Evolutionary conservation across 1,284 basidiomycete genomes (phyloP).

Genomic region (Singerocomus rubriflavus): DNA sequence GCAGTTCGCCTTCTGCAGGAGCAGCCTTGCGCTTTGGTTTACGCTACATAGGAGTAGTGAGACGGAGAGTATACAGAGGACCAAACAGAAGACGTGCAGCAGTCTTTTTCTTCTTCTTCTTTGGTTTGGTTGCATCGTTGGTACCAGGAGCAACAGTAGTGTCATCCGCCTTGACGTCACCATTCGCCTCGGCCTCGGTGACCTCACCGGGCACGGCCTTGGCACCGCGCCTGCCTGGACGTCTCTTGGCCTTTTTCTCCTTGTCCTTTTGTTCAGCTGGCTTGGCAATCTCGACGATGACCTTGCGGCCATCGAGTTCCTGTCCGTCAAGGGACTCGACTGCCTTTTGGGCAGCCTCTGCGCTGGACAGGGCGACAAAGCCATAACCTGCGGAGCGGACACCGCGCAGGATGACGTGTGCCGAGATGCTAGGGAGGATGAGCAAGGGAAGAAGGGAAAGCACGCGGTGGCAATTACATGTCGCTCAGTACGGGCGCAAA

Average conservation of each 20-base stretch:
- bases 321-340: slow-evolving; percentile 83
- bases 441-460: slow-evolving; percentile 14
- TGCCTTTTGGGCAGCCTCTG: slow-evolving; percentile 82
- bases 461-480: slow-evolving; percentile 55
- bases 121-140: slow-evolving; percentile 65
- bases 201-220: slow-evolving; percentile 83
- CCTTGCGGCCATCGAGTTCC: slow-evolving; percentile 83
- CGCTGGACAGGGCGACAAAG: slow-evolving; percentile 80
- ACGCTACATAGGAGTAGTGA: slow-evolving; percentile 41
- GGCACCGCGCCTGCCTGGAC: slow-evolving; percentile 74
- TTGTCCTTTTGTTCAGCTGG: slow-evolving; percentile 82
- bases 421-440: slow-evolving; percentile 54
- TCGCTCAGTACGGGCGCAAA: slow-evolving; percentile 79
- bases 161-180: slow-evolving; percentile 57
- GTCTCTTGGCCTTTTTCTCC: slow-evolving; percentile 73
- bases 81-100: slow-evolving; percentile 42
- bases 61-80: slow-evolving; percentile 6
- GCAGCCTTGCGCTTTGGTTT: slow-evolving; percentile 48
- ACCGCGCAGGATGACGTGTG: slow-evolving; percentile 79
- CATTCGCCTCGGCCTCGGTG: slow-evolving; percentile 81
- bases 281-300: slow-evolving; percentile 89
- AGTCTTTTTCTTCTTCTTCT: slow-evolving; percentile 78
- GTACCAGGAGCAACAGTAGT: slow-evolving; percentile 42
- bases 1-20: slow-evolving; percentile 39
- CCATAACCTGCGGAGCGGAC: slow-evolving; percentile 86